Percentiles rank a stretch among this genome's conserved stretches.
phyloP scores from a whole-genome alignment of 2,329 filamentous ascomycete species.

The Juglanconis juglandina region DNA sequence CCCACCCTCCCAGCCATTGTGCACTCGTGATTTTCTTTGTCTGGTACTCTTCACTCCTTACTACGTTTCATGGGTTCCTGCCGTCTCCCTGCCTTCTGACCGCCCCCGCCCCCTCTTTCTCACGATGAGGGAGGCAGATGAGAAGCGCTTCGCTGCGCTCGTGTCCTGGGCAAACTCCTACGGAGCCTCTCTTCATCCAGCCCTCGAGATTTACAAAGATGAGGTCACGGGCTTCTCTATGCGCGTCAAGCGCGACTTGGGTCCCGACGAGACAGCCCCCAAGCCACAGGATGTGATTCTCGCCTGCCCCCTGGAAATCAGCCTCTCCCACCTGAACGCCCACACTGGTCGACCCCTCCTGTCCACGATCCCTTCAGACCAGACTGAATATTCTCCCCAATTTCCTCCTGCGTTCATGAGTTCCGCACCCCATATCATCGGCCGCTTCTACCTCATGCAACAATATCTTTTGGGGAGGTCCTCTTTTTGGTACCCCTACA shows the following conservation, averaged over 20 bases:
- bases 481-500: conserved; percentile 69
- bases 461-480: conserved; percentile 56
- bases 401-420: conserved; percentile 52
- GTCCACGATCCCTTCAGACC: conserved; percentile 17
- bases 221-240: conserved; percentile 52
- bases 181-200: conserved; percentile 47
- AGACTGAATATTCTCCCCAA: conserved; percentile 16
- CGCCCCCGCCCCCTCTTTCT: too few relatives aligned
- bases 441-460: conserved; percentile 66
- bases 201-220: conserved; percentile 52
- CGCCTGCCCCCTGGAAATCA: conserved; percentile 48
- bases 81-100: too few relatives aligned
- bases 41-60: conserved; percentile 16
- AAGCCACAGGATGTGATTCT: conserved; percentile 43
- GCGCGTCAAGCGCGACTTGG: conserved; percentile 35
- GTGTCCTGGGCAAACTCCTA: conserved; percentile 46
- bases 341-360: conserved; percentile 32
- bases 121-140: conserved; percentile 25
- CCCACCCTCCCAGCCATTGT: too few relatives aligned
- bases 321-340: conserved; percentile 59
- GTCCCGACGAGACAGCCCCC: conserved; percentile 19
- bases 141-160: conserved; percentile 32
- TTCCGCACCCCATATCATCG: conserved; percentile 56
- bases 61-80: not conserved
- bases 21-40: too few relatives aligned